Percentiles rank a stretch among this genome's conserved stretches.
Conservation (phyloP, 768 basidiomycete genomes). For the Filobasidium wieringae region DNA sequence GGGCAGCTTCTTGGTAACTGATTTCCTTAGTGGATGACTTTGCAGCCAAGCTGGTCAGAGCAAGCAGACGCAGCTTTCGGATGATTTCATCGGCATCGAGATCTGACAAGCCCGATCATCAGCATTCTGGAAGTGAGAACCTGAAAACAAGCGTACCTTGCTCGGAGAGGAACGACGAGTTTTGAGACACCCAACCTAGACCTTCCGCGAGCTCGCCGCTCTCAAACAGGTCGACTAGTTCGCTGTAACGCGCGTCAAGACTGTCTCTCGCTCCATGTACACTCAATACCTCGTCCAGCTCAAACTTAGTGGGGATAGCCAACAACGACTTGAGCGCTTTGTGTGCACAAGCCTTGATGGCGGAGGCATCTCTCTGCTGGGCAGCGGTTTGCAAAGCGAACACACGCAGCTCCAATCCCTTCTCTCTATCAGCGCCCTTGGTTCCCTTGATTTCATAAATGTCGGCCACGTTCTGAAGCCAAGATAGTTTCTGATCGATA, state of each 20-base stretch:
- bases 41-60: constrained; percentile 27
- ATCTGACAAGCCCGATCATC: background rate
- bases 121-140: background rate
- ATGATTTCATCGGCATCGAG: constrained; percentile 20
- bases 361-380: constrained; percentile 3
- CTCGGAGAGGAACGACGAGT: constrained; percentile 23
- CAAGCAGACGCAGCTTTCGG: constrained; percentile 32
- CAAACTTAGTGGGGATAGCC: constrained; percentile 22
- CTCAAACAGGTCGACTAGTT: constrained; percentile 29
- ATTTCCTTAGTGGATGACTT: constrained; percentile 20
- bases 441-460: constrained; percentile 23
- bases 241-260: constrained; percentile 17
- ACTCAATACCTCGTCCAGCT: constrained; percentile 23
- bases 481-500: constrained; percentile 22
- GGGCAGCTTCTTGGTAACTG: constrained; percentile 24
- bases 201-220: constrained; percentile 27
- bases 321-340: constrained; percentile 23
- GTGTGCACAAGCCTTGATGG: constrained; percentile 6
- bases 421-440: constrained; percentile 4
- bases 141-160: constrained; percentile 20
- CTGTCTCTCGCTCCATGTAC: constrained; percentile 21
- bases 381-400: constrained; percentile 17
- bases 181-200: constrained; percentile 22
- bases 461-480: constrained; percentile 24
- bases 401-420: constrained; percentile 24